A percentile compares a stretch with the other conserved stretches of the same genome.
These are phyloP conservation scores for Mucor sp. DNA, from an alignment of 371 early-diverging fungal species.

Conservation along the genomic window DNA sequence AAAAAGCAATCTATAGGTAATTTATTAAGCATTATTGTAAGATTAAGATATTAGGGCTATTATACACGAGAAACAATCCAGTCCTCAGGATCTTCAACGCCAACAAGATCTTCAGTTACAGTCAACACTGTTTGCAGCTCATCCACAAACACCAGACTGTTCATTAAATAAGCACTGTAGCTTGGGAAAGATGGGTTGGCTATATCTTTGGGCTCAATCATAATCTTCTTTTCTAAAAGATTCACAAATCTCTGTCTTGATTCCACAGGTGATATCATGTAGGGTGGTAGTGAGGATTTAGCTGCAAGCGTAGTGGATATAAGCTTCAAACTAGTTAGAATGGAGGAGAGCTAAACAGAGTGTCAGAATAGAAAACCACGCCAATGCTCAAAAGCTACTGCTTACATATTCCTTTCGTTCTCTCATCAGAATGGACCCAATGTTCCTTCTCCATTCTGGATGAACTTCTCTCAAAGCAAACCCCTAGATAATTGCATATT, in stretches of 20 bases:
- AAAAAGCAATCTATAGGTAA: too few species aligned
- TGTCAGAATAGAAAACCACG: background rate
- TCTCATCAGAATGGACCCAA: slow-evolving; percentile 24
- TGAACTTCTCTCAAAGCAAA: slow-evolving; percentile 13
- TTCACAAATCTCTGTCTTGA: slow-evolving; percentile 25
- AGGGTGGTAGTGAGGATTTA: slow-evolving; percentile 47
- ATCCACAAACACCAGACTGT: slow-evolving; percentile 35
- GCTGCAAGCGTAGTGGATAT: slow-evolving; percentile 38
- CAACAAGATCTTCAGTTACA: slow-evolving; percentile 35
- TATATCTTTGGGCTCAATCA: slow-evolving; percentile 26
- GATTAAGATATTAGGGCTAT: background rate
- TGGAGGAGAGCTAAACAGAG: slow-evolving; percentile 35
- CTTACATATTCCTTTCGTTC: slow-evolving; percentile 46
- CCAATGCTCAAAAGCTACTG: background rate
- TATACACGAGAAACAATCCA: slow-evolving; percentile 33
- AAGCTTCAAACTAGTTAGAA: slow-evolving; percentile 45
- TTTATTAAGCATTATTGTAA: too few species aligned
- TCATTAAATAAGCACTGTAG: slow-evolving; percentile 40
- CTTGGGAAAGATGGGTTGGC: slow-evolving; percentile 30
- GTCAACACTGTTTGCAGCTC: slow-evolving; percentile 34
- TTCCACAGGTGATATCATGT: slow-evolving; percentile 36
- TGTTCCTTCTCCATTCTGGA: slow-evolving; percentile 23
- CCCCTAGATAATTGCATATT: slow-evolving; percentile 4
- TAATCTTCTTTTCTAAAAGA: slow-evolving; percentile 27
- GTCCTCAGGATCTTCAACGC: slow-evolving; percentile 41